A percentile compares a stretch with the other conserved stretches of the same genome.
Evolutionary conservation across 495 filamentous ascomycete species (phyloP).

Genomic region (Opeltia flavorubescens): DNA sequence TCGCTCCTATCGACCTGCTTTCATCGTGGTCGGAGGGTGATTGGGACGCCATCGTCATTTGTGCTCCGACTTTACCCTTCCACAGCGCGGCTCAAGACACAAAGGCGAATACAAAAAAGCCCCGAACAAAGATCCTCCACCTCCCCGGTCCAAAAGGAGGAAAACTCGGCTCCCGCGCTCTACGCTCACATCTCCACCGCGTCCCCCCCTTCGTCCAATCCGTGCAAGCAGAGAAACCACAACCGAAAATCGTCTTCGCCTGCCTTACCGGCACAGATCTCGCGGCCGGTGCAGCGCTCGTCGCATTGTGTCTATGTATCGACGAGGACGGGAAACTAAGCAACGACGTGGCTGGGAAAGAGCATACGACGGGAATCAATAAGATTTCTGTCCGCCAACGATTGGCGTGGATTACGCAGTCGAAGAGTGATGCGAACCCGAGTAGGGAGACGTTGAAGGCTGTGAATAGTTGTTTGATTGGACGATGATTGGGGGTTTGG

Average conservation of each 20-base stretch:
- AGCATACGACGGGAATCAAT: constrained; percentile 27
- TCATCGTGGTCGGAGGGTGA: background rate
- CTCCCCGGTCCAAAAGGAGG: constrained; percentile 48
- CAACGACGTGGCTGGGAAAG: background rate
- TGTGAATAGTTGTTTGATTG: constrained; percentile 79
- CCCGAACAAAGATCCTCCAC: constrained; percentile 35
- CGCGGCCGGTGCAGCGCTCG: constrained; percentile 46
- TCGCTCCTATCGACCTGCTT: constrained; percentile 15
- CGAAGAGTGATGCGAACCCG: constrained; percentile 62
- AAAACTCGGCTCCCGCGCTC: constrained; percentile 62
- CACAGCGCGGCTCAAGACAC: constrained; percentile 13
- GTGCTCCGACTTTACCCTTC: constrained; percentile 22
- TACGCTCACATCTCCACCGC: constrained; percentile 48
- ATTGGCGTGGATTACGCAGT: constrained; percentile 63
- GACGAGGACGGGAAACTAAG: constrained; percentile 31
- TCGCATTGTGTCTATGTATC: constrained; percentile 48
- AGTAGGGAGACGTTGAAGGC: constrained; percentile 69
- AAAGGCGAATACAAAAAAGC: too few species aligned
- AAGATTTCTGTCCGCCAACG: constrained; percentile 66
- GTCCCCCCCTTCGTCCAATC: constrained; percentile 34
- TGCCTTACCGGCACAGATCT: constrained; percentile 54
- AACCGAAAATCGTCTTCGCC: constrained; percentile 36
- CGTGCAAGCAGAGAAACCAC: background rate
- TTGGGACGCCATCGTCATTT: constrained; percentile 34
- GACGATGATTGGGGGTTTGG: background rate